Conservation (phyloP, 371 early-diverging fungal genomes). For the Basidiobolus meristosporus region DNA sequence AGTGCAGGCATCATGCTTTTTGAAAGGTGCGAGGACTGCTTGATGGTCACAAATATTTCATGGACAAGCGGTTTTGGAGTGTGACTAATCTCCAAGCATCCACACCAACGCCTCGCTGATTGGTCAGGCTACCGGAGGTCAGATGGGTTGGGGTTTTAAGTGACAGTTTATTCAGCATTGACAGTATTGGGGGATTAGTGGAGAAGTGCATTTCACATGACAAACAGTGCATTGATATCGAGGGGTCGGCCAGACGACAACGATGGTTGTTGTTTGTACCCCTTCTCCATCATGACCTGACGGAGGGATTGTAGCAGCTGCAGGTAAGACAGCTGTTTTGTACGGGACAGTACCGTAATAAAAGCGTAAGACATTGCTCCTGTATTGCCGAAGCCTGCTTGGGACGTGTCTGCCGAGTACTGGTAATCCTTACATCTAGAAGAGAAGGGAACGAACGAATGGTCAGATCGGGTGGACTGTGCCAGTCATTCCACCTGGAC, state of each 20-base stretch:
- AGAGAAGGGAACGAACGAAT: conserved; percentile 4
- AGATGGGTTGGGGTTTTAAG: not conserved
- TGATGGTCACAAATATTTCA: too few relatives aligned
- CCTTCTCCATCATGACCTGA: conserved; percentile 31
- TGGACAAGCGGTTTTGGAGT: too few relatives aligned
- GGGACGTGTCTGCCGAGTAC: conserved; percentile 67
- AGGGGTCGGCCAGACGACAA: conserved; percentile 59
- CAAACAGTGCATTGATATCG: conserved; percentile 48
- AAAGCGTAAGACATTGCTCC: conserved; percentile 84
- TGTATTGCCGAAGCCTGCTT: conserved; percentile 34
- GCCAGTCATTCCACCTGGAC: not conserved
- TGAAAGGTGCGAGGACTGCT: too few relatives aligned
- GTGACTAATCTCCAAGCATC: too few relatives aligned
- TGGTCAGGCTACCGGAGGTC: too few relatives aligned
- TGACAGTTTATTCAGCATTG: not conserved
- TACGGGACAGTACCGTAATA: conserved; percentile 35
- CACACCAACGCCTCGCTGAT: too few relatives aligned
- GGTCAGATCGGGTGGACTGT: not conserved
- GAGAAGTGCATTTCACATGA: conserved; percentile 21
- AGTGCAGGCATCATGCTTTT: too few relatives aligned
- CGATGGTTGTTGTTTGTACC: conserved; percentile 66
- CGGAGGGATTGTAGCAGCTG: conserved; percentile 55
- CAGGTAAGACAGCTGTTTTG: conserved; percentile 44
- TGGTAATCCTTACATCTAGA: conserved; percentile 75
- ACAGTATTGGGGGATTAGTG: too few relatives aligned